Percentiles rank a stretch among this genome's conserved stretches.
These are phyloP conservation scores for Suhomyces pyralidae DNA, from an alignment of 805 yeast genomes.

Conservation along the genomic window DNA sequence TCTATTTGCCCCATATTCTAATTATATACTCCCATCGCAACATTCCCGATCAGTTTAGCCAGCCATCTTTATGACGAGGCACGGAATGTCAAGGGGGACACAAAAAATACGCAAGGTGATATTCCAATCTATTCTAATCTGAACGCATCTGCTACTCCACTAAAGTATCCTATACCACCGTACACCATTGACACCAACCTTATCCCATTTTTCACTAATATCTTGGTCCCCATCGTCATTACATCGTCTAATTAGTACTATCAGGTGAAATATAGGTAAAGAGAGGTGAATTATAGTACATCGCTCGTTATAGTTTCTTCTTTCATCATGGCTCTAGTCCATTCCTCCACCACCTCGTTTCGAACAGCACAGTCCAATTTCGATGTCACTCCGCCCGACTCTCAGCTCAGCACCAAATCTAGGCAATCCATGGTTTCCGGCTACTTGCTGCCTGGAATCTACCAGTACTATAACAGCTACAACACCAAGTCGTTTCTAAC, in stretches of 20 bases:
- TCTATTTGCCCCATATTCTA: not conserved
- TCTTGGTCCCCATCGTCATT: too few species aligned
- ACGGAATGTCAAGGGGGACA: not conserved
- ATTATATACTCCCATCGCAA: not conserved
- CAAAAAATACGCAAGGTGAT: not conserved
- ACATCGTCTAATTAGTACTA: not conserved
- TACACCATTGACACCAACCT: too few species aligned
- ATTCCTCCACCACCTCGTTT: slow-evolving; percentile 13
- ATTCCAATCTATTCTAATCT: too few species aligned
- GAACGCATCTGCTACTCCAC: too few species aligned
- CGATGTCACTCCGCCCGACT: not conserved
- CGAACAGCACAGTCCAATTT: slow-evolving; percentile 10
- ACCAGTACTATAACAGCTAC: slow-evolving; percentile 5
- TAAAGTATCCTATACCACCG: too few species aligned
- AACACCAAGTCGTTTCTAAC: slow-evolving; percentile 2
- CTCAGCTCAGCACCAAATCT: not conserved
- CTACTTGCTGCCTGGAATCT: slow-evolving; percentile 5
- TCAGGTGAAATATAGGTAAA: too few species aligned
- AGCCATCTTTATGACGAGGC: slow-evolving; percentile 4
- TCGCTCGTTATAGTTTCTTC: not conserved
- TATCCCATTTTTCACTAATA: too few species aligned
- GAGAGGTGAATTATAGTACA: too few species aligned
- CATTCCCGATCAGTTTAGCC: slow-evolving; percentile 4
- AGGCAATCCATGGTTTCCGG: not conserved
- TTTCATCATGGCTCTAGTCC: not conserved